Base-by-base conservation (phyloP, 1,139 yeast species). In the Hemisphaericaspora lyxosophila region DNA sequence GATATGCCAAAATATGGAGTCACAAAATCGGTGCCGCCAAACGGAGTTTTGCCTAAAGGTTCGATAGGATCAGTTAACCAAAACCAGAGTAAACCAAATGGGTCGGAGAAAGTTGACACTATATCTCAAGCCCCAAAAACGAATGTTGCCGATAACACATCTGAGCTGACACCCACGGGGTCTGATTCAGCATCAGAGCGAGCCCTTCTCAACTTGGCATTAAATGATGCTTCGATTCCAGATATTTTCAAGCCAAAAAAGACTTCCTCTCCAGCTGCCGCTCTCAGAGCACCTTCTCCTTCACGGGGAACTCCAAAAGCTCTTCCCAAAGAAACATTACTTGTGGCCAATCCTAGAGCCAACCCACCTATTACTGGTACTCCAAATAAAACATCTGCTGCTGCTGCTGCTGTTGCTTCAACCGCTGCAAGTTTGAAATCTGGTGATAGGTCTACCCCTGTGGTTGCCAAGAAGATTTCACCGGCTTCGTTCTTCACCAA, bases 151-250 rank as follows among this genome's bases (percentile, higher is more conserved):
- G n/a, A n/a, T n/a, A n/a, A n/a, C n/a, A n/a, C n/a, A n/a, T n/a
- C n/a, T n/a, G n/a, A n/a, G n/a, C n/a, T n/a, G n/a, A n/a, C n/a
- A n/a, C n/a, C n/a, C n/a, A n/a, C n/a, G n/a, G n/a, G n/a, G n/a
- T n/a, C n/a, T n/a, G n/a, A n/a, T n/a, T n/a, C n/a, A n/a, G n/a
- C n/a, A n/a, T n/a, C n/a, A n/a, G n/a, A n/a, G n/a, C 23, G 11
- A 8, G 23, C 31, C 4, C 31, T 31, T 23, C 18, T 31, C 18
- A 34, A 34, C 24, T 28, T 34, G 17, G 36, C 36, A 16, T 26
- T 34, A 17, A 34, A 34, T 34, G 36, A 34, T 17, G 12, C 33
- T 3, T 27, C 32, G 7, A 34, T 34, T 18, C 34, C 34, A 15
- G 34, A 31, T 22, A 31, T 20, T 9, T 31, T 23, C 20, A 31